Percentiles rank a stretch among this genome's conserved stretches.
These are phyloP conservation scores for Tritrichomonas musculus DNA, from an alignment of 208 protist species.

Conservation along the genomic window DNA sequence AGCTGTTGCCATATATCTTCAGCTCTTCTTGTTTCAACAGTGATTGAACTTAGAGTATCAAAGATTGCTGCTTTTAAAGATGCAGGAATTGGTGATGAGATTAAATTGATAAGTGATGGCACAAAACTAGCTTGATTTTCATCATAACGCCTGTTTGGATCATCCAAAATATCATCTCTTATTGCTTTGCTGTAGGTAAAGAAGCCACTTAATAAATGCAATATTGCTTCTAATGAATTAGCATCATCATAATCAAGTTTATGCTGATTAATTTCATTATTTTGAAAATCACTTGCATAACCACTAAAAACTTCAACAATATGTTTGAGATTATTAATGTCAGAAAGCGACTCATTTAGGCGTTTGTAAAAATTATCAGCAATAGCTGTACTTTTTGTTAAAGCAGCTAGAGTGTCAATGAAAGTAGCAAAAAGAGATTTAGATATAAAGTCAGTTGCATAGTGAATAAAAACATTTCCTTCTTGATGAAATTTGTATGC, in stretches of 20 bases:
- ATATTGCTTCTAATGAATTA: not conserved
- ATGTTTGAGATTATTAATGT: not conserved
- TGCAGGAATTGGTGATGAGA: not conserved
- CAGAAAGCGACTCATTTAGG: not conserved
- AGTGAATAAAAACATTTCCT: not conserved
- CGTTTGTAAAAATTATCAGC: not conserved
- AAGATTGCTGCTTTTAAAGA: not conserved
- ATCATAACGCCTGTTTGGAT: too few species aligned
- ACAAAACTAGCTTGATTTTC: not conserved
- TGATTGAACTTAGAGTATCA: not conserved
- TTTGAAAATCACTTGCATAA: not conserved
- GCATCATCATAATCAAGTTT: not conserved
- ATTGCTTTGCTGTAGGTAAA: not conserved
- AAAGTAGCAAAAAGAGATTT: not conserved
- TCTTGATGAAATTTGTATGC: not conserved
- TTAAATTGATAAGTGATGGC: not conserved
- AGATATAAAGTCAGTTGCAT: not conserved
- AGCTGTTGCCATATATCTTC: not conserved
- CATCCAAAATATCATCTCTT: not conserved
- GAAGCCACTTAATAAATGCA: not conserved
- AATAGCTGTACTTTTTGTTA: not conserved
- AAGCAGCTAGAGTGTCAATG: not conserved
- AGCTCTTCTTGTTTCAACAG: not conserved
- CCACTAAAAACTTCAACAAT: not conserved
- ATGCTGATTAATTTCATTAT: not conserved